Base-by-base conservation (phyloP, 805 yeast species). In the Debaryomyces castellii region DNA sequence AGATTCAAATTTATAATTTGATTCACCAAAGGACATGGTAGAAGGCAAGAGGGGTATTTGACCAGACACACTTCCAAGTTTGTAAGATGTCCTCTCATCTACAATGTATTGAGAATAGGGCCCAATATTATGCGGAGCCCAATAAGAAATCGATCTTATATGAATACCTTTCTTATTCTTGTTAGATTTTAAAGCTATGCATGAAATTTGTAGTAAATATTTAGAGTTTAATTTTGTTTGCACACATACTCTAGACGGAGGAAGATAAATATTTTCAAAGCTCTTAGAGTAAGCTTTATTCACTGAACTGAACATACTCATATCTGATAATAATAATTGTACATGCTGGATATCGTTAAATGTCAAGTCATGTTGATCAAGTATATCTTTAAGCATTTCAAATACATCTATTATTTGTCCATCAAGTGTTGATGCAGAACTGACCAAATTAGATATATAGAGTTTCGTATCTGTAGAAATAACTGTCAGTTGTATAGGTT, bases 51-150 rank as follows among this genome's bases (percentile, higher is more conserved):
- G 69, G 1, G 96, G 95, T 32, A 94, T 91, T 67, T 94, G 98
- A 0, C 99, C 99, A 41, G 97, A 88, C 10, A 91, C 62, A 30
- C 76, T 72, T 2, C 85, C 83, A 6, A 82, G 63, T 22, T 74
- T 65, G 45, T 81, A 78, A 8, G 44, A 44, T 2, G 48, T 47
- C 11, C 47, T 47, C 16, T 59, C 59, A 50, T 81, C 83, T 4
- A 77, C 63, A 9, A 83, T 80, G 0, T 91, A 79, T 64, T 94
- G 99, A 0, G 99, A 92, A 60, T 94, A 94, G 0, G 99, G 99
- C 0, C 99, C 99, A 39, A 94, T 94, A 54, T 94, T 94, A 30
- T 96, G 92, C 0, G 99, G 99, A 0, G 97, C 98, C 99, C 99
- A 94, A 62, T 87, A 91, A 34, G 97, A 90, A 48, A 91, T 75